Percentiles rank a stretch among this genome's conserved stretches.
These are phyloP conservation scores for Gymnopilus dilepis DNA, from an alignment of 768 basidiomycete genomes.

Conservation along the genomic window DNA sequence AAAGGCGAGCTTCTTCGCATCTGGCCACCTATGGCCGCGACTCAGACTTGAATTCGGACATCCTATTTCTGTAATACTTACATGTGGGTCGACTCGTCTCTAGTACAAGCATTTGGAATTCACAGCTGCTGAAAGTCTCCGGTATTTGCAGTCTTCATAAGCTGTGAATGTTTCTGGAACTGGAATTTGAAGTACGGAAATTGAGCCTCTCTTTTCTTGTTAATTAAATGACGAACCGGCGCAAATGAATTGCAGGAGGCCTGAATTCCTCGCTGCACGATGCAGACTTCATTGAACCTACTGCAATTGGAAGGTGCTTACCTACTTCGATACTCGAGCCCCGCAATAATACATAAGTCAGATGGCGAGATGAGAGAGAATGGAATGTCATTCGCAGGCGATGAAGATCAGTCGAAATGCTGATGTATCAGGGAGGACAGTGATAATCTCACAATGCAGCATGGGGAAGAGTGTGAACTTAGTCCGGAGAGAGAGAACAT, in stretches of 20 bases:
- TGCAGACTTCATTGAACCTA: constrained; percentile 13
- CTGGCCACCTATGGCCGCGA: neutral
- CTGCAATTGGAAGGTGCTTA: constrained; percentile 8
- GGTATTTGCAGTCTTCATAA: neutral
- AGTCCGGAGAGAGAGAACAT: neutral
- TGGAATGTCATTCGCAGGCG: neutral
- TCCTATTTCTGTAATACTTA: too few species aligned
- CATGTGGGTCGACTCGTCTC: too few species aligned
- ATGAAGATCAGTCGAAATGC: neutral
- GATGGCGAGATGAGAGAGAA: neutral
- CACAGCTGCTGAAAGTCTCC: neutral
- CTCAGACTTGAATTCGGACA: neutral
- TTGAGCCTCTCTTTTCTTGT: neutral
- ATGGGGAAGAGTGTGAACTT: neutral
- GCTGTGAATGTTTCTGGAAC: neutral
- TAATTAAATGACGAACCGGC: constrained; percentile 1
- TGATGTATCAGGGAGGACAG: neutral
- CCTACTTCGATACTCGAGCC: neutral
- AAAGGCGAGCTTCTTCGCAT: constrained; percentile 6
- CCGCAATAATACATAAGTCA: neutral
- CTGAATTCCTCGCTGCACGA: neutral
- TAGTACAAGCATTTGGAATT: too few species aligned
- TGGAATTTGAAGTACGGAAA: neutral
- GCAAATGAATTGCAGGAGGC: constrained; percentile 10
- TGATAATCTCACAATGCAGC: neutral